Base-by-base conservation (phyloP, 129 eudicot genomes). In the Deinandra increscens region DNA sequence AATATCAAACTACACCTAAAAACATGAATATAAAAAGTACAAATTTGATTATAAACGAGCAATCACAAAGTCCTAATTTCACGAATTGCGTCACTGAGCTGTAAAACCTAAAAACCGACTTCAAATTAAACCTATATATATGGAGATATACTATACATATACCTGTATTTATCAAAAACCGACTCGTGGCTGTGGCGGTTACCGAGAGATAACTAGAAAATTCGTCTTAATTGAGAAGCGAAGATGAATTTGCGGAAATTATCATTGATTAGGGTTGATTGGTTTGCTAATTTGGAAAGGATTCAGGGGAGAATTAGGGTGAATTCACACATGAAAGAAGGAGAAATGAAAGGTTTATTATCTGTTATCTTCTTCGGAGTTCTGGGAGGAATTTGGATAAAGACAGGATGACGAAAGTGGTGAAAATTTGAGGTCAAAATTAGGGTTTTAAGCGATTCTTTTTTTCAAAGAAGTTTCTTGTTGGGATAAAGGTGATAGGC, bases 361-460 rank as follows among this genome's bases (percentile, higher is more conserved):
- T 68, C 64, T 68, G 80, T 60, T 74, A 64, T 74, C 73, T 76
- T 68, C 72, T 76, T 68, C 72, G 44, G 61, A 66, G 67, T 66
- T 75, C 71, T 56, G 80, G 68, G 50, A 73, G 59, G 79, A 66
- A 75, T 68, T 60, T 60, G 80, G 80, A 76, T 76, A 76, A 71
- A 76, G 53, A 75, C 49, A 44, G 73, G 68, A 66, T 66, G 71
- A 51, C 29, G 68, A 66, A 58, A 75, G 50, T 45, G 64, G 75
- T 76, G 75, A 69, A 75, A 75, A 12, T 42, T 45, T 46, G 69
- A 69, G 74, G 80, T 44, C 61, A 75, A 75, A 66, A 22, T 60
- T 76, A 76, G 80, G 80, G 80, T 51, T 76, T 43, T 68, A 58
- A 20, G 49, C 4, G 62, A 43, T 41, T 70, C 42, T 50, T 70